Percentiles rank a stretch among this genome's conserved stretches.
Evolutionary conservation across 768 basidiomycete species (phyloP).

Genomic region (Mycena sanguinolenta): DNA sequence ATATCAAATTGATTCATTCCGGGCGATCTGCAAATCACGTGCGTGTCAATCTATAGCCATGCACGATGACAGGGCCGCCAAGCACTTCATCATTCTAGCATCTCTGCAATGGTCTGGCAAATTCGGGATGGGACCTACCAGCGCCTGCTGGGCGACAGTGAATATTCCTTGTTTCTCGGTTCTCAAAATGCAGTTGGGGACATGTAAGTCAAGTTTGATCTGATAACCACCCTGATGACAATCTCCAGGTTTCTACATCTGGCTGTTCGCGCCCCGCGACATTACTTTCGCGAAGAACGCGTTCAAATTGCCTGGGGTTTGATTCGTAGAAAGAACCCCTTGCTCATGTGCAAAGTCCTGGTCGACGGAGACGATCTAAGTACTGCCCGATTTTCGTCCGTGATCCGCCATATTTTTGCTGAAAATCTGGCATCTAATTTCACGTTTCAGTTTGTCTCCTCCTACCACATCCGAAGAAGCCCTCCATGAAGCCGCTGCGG

Average conservation of each 20-base stretch:
- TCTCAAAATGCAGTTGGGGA: slow-evolving; percentile 50
- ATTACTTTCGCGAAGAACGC: slow-evolving; percentile 46
- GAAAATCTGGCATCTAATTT: neutral
- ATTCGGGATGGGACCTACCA: slow-evolving; percentile 32
- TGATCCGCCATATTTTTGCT: slow-evolving; percentile 26
- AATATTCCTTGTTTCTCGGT: slow-evolving; percentile 48
- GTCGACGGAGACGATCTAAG: slow-evolving; percentile 51
- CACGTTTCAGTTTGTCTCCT: slow-evolving; percentile 54
- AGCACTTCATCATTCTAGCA: too few relatives aligned
- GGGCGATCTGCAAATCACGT: neutral
- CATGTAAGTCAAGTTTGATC: slow-evolving; percentile 43
- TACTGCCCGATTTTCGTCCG: slow-evolving; percentile 66
- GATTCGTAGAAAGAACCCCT: slow-evolving; percentile 67
- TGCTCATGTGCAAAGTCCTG: slow-evolving; percentile 60
- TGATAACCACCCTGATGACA: neutral
- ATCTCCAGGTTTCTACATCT: slow-evolving; percentile 23
- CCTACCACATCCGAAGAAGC: slow-evolving; percentile 54
- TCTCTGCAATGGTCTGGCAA: slow-evolving; percentile 32
- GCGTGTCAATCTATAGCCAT: slow-evolving; percentile 1
- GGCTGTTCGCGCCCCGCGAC: slow-evolving; percentile 41
- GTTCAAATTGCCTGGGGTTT: slow-evolving; percentile 69
- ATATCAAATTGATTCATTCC: too few relatives aligned
- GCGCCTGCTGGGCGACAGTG: slow-evolving; percentile 47
- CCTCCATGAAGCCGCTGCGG: slow-evolving; percentile 55
- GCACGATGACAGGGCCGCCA: too few relatives aligned